Evolutionary conservation across 768 basidiomycete genomes (phyloP), one percentile per base, ranked within the genome.

Genomic region (Galerina sulciceps): DNA sequence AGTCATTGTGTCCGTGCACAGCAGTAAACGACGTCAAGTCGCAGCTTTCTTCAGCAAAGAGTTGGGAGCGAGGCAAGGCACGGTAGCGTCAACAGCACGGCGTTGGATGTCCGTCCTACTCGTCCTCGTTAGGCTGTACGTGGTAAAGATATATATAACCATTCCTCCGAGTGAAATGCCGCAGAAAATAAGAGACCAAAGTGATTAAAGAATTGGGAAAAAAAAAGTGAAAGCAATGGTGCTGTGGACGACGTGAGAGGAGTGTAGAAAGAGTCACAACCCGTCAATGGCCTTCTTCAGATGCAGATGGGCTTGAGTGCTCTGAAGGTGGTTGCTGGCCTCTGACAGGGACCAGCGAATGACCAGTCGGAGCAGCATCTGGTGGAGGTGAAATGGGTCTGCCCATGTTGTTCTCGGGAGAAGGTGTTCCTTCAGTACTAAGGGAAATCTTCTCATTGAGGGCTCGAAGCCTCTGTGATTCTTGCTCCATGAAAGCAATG

Each of bases 381-480:
- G 87, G 84, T 15, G 88, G 84, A 41, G 88, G 88, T 11, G 90
- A 87, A 64, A 88, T 67, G 10, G 87, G 84, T 59, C 85, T 78
- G 67, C 60, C 65, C 37, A 78, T 75, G 58, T 75, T 75, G 63
- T 78, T 74, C 50, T 79, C 68, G 37, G 89, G 84, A 36, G 87
- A 85, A 34, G 87, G 80, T 31, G 86, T 83, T 57, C 78, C 78
- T 56, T 79, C 73, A 41, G 82, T 75, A 57, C 82, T 83, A 22
- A 93, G 85, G 3, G 90, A 88, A 20, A 94, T 91, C 75, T 91
- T 90, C 79, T 93, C 91, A 72, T 93, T 93, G 64, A 93, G 79
- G 8, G 83, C 77, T 56, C 90, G 86, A 44, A 94, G 82, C 59
- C 91, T 77, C 50, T 81, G 68, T 53, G 91, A 85, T 71, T 93